Percentiles rank a stretch among this genome's conserved stretches.
phyloP scores from a whole-genome alignment of 345 rosid genomes.

The Salix caprea region DNA sequence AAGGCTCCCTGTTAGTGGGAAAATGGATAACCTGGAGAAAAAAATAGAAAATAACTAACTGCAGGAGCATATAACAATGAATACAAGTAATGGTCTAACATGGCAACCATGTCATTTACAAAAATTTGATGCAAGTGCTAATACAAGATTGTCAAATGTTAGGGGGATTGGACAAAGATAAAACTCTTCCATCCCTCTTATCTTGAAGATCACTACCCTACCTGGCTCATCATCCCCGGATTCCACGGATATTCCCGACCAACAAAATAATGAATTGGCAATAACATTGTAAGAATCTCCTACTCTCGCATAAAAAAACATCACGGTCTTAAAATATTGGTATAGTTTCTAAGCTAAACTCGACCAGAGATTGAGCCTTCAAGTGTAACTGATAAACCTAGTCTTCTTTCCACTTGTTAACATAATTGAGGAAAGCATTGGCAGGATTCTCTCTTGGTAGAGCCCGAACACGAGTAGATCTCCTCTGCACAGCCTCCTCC shows the following conservation, averaged over 20 bases:
- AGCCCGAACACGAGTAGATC: conserved; percentile 87
- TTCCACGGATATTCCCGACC: not conserved
- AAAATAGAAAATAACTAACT: not conserved
- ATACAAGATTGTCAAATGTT: too few species aligned
- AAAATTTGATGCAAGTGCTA: too few species aligned
- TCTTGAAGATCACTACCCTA: not conserved
- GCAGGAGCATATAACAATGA: not conserved
- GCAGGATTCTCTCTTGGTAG: conserved; percentile 79
- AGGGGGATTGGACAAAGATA: too few species aligned
- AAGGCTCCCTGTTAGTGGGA: too few species aligned
- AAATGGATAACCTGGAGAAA: not conserved
- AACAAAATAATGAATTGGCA: conserved; percentile 11
- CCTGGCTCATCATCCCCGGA: not conserved
- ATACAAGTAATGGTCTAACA: not conserved
- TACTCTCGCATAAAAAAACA: not conserved
- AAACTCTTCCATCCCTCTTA: not conserved
- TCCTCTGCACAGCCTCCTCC: conserved; percentile 82
- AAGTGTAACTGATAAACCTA: not conserved
- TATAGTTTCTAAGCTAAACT: not conserved
- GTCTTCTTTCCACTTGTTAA: conserved; percentile 93
- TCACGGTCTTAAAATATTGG: not conserved
- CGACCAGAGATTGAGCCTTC: not conserved
- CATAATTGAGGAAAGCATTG: conserved; percentile 66
- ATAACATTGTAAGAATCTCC: not conserved
- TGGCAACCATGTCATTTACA: not conserved